These are phyloP conservation scores for Nepenthes gracilis DNA, from an alignment of 148 eudicot species.

Conservation along the genomic window DNA sequence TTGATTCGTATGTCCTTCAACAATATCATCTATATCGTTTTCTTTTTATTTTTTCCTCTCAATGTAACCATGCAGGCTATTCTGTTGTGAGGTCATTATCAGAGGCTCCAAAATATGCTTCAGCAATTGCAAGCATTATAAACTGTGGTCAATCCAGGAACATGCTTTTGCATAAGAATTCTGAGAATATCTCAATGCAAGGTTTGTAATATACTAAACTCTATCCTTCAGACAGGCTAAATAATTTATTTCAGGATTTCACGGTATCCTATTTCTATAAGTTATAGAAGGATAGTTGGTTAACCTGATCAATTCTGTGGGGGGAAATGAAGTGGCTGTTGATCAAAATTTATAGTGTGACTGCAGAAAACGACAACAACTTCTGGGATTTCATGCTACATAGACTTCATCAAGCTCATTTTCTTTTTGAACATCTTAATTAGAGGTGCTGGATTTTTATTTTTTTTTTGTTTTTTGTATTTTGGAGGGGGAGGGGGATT, in stretches of 20 bases:
- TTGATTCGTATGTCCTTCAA: conserved; percentile 1
- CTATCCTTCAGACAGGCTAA: neutral
- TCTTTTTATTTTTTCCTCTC: conserved; percentile 3
- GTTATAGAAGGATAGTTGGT: neutral
- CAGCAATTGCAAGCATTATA: conserved; percentile 68
- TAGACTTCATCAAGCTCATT: too few species aligned
- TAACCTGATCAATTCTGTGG: neutral
- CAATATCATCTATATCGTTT: neutral
- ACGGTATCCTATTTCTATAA: neutral
- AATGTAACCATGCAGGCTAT: conserved; percentile 39
- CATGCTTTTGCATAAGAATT: conserved; percentile 23
- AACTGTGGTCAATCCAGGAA: conserved; percentile 28
- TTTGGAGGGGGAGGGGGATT: too few species aligned
- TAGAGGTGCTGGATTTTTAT: too few species aligned
- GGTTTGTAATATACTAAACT: conserved; percentile 24
- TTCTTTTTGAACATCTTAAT: too few species aligned
- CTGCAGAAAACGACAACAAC: neutral
- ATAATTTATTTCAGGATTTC: neutral
- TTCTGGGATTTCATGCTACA: too few species aligned
- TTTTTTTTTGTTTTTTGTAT: too few species aligned
- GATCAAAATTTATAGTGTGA: neutral
- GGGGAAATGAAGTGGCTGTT: neutral
- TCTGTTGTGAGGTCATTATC: conserved; percentile 93
- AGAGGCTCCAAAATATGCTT: conserved; percentile 93
- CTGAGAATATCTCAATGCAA: conserved; percentile 71